A percentile compares a stretch with the other conserved stretches of the same genome.
These are phyloP conservation scores for Petunia secreta DNA, from an alignment of 257 asterid genomes.

Conservation along the genomic window DNA sequence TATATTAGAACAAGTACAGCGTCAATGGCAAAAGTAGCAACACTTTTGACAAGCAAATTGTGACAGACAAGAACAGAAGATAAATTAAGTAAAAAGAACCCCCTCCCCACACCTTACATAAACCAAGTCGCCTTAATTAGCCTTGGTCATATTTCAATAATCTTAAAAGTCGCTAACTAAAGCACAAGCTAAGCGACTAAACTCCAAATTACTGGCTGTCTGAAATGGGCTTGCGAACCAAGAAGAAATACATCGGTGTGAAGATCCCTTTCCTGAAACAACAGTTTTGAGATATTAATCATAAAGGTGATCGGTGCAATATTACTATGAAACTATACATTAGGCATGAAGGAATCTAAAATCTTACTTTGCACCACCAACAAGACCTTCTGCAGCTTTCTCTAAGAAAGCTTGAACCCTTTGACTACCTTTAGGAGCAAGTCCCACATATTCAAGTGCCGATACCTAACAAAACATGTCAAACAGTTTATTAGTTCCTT, in stretches of 20 bases:
- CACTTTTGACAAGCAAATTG: neutral
- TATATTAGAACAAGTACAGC: neutral
- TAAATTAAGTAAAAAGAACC: neutral
- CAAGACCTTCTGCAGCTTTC: slow-evolving; percentile 99
- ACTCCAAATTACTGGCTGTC: slow-evolving; percentile 26
- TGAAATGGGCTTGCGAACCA: slow-evolving; percentile 73
- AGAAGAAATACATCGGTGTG: slow-evolving; percentile 90
- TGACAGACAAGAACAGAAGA: neutral
- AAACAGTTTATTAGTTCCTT: neutral
- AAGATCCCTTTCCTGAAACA: slow-evolving; percentile 88
- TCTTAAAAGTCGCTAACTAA: slow-evolving; percentile 33
- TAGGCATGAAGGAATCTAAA: neutral
- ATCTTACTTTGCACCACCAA: slow-evolving; percentile 88
- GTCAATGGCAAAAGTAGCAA: neutral
- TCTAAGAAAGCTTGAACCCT: slow-evolving; percentile 97
- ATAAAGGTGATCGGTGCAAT: neutral
- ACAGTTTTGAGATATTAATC: slow-evolving; percentile 3
- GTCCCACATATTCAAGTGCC: slow-evolving; percentile 70
- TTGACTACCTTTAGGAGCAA: slow-evolving; percentile 95
- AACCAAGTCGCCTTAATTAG: neutral
- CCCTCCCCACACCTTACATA: neutral
- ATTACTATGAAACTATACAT: neutral
- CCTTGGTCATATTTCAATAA: neutral
- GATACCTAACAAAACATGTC: slow-evolving; percentile 54
- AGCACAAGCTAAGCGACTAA: slow-evolving; percentile 28